Percentiles rank a stretch among this genome's conserved stretches.
These are phyloP conservation scores for Hibiscus mutabilis DNA, from an alignment of 345 rosid species.

Conservation along the genomic window DNA sequence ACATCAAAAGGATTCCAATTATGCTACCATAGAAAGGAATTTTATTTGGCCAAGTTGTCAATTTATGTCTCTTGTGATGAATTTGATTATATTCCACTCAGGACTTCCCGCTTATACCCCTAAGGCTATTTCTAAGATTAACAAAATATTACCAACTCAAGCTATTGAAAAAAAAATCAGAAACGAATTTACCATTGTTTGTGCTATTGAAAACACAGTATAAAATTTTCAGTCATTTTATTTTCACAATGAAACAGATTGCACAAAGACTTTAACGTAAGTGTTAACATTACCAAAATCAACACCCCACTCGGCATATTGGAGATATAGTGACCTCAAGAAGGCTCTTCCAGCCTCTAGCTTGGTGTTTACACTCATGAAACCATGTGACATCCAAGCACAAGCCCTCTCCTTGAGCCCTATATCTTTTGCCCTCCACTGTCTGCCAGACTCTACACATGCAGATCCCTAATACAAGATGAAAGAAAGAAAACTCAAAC, in stretches of 20 bases:
- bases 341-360: constrained; percentile 78
- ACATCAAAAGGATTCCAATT: constrained; percentile 8
- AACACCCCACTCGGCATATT: constrained; percentile 89
- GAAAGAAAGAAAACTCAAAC: constrained; percentile 14
- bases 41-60: not conserved
- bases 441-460: constrained; percentile 46
- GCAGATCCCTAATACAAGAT: constrained; percentile 49
- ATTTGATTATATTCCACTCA: not conserved
- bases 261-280: constrained; percentile 3
- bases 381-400: constrained; percentile 87
- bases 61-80: not conserved
- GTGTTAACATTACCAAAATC: constrained; percentile 61
- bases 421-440: constrained; percentile 74
- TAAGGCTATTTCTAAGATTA: not conserved
- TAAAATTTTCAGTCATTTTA: constrained; percentile 1
- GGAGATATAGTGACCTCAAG: constrained; percentile 73
- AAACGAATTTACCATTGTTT: not conserved
- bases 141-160: not conserved
- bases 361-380: constrained; percentile 78
- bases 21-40: not conserved
- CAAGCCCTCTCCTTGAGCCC: constrained; percentile 80
- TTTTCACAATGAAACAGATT: not conserved
- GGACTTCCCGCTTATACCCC: not conserved
- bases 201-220: not conserved
- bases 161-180: not conserved